These are phyloP conservation scores for Gigaspora rosea DNA, from an alignment of 192 early-diverging fungal species.

Conservation along the genomic window DNA sequence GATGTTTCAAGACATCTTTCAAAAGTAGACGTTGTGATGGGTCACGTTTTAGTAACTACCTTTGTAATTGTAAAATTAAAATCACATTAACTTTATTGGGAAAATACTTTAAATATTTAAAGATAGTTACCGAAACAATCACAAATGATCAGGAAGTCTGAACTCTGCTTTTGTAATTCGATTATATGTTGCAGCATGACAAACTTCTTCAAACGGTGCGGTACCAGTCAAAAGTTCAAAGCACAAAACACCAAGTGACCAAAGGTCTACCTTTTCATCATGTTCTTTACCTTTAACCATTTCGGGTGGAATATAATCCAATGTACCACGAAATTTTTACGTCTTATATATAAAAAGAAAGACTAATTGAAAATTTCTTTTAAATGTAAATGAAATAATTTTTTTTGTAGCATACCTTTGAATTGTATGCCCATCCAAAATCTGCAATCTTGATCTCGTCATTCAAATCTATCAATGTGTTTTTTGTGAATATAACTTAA, in stretches of 20 bases:
- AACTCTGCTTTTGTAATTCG: conserved; percentile 81
- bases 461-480: conserved; percentile 73
- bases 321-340: conserved; percentile 88
- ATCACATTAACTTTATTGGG: neutral
- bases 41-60: no score
- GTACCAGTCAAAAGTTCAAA: conserved; percentile 92
- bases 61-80: no score
- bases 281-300: conserved; percentile 89
- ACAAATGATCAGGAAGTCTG: conserved; percentile 81
- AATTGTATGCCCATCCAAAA: conserved; percentile 87
- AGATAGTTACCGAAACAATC: conserved; percentile 45
- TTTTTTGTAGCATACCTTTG: no score
- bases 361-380: no score
- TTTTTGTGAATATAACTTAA: conserved; percentile 86
- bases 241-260: conserved; percentile 91
- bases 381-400: no score
- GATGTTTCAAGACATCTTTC: no score
- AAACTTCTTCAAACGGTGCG: conserved; percentile 80
- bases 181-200: conserved; percentile 59
- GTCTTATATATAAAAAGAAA: conserved; percentile 20
- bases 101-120: neutral
- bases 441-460: conserved; percentile 95
- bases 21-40: no score
- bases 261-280: conserved; percentile 81
- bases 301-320: conserved; percentile 96